phyloP scores from a whole-genome alignment of 2,329 filamentous ascomycete genomes.

The Verticillium dahliae region DNA sequence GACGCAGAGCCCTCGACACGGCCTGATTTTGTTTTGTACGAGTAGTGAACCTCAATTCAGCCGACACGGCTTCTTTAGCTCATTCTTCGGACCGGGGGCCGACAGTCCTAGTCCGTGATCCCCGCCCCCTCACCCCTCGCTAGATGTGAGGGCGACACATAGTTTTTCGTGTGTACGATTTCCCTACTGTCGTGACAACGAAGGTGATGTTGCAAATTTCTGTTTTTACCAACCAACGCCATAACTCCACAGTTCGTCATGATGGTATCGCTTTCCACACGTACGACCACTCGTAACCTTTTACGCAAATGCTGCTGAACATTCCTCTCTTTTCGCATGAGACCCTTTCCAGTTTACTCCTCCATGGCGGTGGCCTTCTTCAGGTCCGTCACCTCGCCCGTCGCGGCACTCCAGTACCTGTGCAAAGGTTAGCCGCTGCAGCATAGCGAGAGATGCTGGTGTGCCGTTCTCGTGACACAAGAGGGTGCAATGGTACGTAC shows the following conservation, averaged over 20 bases:
- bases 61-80: neutral
- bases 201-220: conserved; percentile 3
- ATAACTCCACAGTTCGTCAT: conserved; percentile 9
- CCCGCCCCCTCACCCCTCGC: neutral
- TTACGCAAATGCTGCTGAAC: neutral
- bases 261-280: conserved; percentile 12
- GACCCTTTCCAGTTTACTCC: conserved; percentile 10
- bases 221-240: conserved; percentile 6
- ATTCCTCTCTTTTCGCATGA: neutral
- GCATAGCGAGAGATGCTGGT: neutral
- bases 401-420: conserved; percentile 58
- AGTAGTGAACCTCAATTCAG: neutral
- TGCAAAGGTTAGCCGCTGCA: neutral
- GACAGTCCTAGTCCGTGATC: neutral
- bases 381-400: conserved; percentile 51
- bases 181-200: neutral
- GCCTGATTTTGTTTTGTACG: neutral
- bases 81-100: neutral
- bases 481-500: conserved; percentile 32
- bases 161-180: neutral
- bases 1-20: neutral
- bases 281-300: conserved; percentile 9
- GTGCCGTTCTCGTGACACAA: no score
- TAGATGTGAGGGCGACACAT: neutral
- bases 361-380: conserved; percentile 29